phyloP scores from a whole-genome alignment of 371 early-diverging fungal genomes.

The Funneliformis caledonium region DNA sequence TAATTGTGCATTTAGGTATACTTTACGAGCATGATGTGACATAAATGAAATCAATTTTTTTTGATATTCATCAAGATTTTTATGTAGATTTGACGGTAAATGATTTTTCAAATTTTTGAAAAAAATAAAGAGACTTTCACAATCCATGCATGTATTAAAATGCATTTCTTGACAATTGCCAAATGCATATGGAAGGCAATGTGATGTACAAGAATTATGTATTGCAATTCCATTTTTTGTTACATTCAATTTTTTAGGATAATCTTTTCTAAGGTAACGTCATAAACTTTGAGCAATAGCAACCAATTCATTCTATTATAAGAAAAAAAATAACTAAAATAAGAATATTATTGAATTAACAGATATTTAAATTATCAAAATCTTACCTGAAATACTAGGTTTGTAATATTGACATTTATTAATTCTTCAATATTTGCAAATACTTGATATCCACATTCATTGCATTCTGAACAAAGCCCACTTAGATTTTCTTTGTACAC shows the following conservation, averaged over 20 bases:
- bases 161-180: background rate
- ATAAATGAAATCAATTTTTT: background rate
- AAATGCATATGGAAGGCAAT: slow-evolving; percentile 14
- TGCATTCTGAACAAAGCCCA: slow-evolving; percentile 2
- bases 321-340: background rate
- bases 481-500: slow-evolving; percentile 20
- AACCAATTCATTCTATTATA: background rate
- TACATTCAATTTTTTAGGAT: background rate
- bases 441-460: background rate
- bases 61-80: background rate
- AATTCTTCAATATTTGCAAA: slow-evolving; percentile 4
- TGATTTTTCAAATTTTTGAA: slow-evolving; percentile 1
- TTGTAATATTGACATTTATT: background rate
- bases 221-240: background rate
- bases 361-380: background rate
- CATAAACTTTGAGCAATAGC: background rate
- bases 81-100: background rate
- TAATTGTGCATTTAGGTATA: slow-evolving; percentile 3
- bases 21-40: background rate
- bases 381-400: background rate
- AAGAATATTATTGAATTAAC: background rate
- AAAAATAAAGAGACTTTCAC: background rate
- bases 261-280: background rate
- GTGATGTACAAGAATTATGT: background rate
- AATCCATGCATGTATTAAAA: background rate